A percentile compares a stretch with the other conserved stretches of the same genome.
Evolutionary conservation across 352 stramenopile genomes (phyloP).

Genomic region (Pythium monospermum): DNA sequence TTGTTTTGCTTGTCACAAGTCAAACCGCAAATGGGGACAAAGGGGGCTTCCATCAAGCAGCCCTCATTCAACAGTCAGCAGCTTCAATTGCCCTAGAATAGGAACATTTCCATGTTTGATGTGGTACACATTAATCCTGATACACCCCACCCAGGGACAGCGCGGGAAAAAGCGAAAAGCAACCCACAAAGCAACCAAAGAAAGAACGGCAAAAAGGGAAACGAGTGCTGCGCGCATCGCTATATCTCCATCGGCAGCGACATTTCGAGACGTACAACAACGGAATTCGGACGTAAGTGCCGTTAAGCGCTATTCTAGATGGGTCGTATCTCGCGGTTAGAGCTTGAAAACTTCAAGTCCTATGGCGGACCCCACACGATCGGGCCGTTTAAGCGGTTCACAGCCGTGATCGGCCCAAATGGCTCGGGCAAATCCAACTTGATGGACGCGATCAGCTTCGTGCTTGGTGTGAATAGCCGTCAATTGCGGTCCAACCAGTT

Average conservation of each 20-base stretch:
- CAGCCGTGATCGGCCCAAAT: slow-evolving; percentile 97
- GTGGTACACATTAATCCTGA: slow-evolving; percentile 1
- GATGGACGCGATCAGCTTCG: slow-evolving; percentile 98
- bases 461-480: slow-evolving; percentile 95
- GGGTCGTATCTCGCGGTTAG: slow-evolving; percentile 89
- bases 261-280: too few relatives aligned
- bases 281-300: too few relatives aligned
- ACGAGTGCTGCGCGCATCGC: too few relatives aligned
- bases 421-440: slow-evolving; percentile 92
- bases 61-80: too few relatives aligned
- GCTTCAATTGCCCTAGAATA: too few relatives aligned
- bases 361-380: slow-evolving; percentile 94
- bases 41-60: too few relatives aligned
- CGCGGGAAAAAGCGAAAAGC: slow-evolving; percentile 13
- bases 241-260: background rate
- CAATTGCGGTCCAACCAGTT: slow-evolving; percentile 96
- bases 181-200: too few relatives aligned
- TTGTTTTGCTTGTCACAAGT: background rate
- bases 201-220: slow-evolving; percentile 16
- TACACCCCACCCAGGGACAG: background rate
- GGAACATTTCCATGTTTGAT: background rate
- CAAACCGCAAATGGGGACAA: background rate
- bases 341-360: slow-evolving; percentile 99
- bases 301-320: too few relatives aligned
- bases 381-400: slow-evolving; percentile 97